Base-by-base conservation (phyloP, 2,329 filamentous ascomycete species). In the Chrysoporthe deuterocubensis region DNA sequence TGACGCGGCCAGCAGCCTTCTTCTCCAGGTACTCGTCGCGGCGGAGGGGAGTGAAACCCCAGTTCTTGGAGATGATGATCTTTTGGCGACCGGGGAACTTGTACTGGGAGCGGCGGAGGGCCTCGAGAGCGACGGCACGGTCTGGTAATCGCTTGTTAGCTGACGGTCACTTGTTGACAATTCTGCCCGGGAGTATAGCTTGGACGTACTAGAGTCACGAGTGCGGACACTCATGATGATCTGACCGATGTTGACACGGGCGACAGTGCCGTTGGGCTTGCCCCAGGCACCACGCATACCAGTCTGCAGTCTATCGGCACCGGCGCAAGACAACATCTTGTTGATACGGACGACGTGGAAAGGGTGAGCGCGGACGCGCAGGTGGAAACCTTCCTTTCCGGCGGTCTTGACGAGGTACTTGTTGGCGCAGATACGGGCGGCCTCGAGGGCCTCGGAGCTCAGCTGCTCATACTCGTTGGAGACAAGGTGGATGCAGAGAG, bases 301-400 rank as follows among this genome's bases (percentile, higher is more conserved):
- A 78, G 96, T 99, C 87, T 99, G 96, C 85, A 99, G 89, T 92
- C 96, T 94, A 98, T 99, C 96, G 91, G 96, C 96, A 90, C 96
- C 96, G 81, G 96, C 96, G 85, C 96, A 99, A 82, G 96, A 98
- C 93, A 99, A 95, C 96, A 99, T 99, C 92, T 99, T 99, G 94
- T 99, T 99, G 94, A 99, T 99, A 86, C 96, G 96, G 89, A 99
- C 92, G 86, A 99, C 96, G 89, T 99, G 96, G 93, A 93, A 99
- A 76, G 96, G 96, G 90, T 99, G 96, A 81, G 94, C 94, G 81
- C 96, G 89, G 80, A 92, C 87, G 77, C 89, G 89, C 75, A 92
- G 84, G 82, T 92, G 89, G 88, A 92, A 92, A 80, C 84, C 82
- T 79, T 92, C 89, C 87, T 92, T 92, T 82, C 89, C 89, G 76